Conservation (phyloP, 768 basidiomycete genomes). For the Boletus rex-veris region DNA sequence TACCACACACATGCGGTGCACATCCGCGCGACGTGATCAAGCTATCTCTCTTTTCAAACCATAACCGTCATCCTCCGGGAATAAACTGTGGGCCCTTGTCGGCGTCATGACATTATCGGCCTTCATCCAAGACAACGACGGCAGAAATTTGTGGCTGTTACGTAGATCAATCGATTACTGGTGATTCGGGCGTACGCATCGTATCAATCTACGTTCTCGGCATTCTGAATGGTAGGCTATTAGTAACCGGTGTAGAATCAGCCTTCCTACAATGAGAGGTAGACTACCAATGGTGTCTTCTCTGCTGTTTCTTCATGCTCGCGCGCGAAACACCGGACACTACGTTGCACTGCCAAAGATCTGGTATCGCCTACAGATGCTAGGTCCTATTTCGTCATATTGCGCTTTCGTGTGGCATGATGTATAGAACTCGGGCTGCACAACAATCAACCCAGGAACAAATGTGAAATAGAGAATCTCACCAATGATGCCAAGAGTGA, state of each 20-base stretch:
- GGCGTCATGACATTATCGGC: background rate
- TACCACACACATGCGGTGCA: background rate
- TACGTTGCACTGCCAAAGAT: slow-evolving; percentile 89
- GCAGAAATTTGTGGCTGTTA: background rate
- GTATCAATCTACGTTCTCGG: background rate
- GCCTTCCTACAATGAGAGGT: background rate
- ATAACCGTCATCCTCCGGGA: background rate
- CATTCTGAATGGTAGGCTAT: slow-evolving; percentile 5
- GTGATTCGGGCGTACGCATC: background rate
- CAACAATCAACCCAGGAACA: background rate
- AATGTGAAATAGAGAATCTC: slow-evolving; percentile 26
- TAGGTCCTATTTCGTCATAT: slow-evolving; percentile 90
- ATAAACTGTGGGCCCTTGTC: too few relatives aligned
- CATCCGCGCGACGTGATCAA: background rate
- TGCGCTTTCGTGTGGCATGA: slow-evolving; percentile 93
- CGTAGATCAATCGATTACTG: background rate
- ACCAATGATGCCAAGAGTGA: slow-evolving; percentile 91
- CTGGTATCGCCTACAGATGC: slow-evolving; percentile 88
- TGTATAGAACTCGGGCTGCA: slow-evolving; percentile 90
- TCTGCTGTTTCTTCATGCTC: background rate
- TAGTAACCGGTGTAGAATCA: background rate
- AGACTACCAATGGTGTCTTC: background rate
- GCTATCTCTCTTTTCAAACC: background rate
- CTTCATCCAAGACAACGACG: slow-evolving; percentile 12
- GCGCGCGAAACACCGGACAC: slow-evolving; percentile 13